Base-by-base conservation (phyloP, 805 yeast species). In the Starmerella riodocensis region DNA sequence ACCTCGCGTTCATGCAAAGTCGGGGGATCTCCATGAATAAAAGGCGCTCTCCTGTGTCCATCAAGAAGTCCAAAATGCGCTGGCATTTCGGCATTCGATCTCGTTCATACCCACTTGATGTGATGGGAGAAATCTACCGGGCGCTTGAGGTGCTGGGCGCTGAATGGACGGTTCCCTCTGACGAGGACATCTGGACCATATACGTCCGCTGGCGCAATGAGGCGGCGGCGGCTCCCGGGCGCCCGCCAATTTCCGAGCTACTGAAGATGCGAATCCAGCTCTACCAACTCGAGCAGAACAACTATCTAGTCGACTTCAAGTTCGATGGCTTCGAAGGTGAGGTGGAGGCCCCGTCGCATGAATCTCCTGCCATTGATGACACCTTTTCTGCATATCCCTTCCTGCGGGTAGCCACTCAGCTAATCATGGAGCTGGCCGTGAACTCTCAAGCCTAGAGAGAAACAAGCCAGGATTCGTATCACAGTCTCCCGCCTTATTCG, bases 81-180 rank as follows among this genome's bases (percentile, higher is more conserved):
- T 91, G 98, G 98, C 98, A 91, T 65, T 91, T 91, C 56, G 98
- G 98, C 49, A 91, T 91, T 45, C 70, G 98, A 56, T 84, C 95
- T 7, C 70, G 96, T 53, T 83, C 95, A 1, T 91, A 91, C 57
- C 97, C 98, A 25, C 67, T 91, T 51, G 98, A 91, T 59, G 98
- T 91, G 3, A 91, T 91, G 97, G 95, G 96, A 21, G 98, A 91
- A 58, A 86, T 91, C 32, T 91, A 91, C 62, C 70, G 95, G 34
- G 97, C 97, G 1, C 67, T 91, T 56, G 82, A 82, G 61, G 84
- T 82, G 53, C 64, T 91, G 39, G 96, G 95, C 1, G 97, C 97
- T 0, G 96, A 91, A 59, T 91, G 97, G 97, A 82, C 91, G 8
- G 77, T 78, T 51, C 96, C 97, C 6, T 73, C 86, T 0, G 94